Conservation (phyloP, 495 filamentous ascomycete species). For the Aspergillus campestris region DNA sequence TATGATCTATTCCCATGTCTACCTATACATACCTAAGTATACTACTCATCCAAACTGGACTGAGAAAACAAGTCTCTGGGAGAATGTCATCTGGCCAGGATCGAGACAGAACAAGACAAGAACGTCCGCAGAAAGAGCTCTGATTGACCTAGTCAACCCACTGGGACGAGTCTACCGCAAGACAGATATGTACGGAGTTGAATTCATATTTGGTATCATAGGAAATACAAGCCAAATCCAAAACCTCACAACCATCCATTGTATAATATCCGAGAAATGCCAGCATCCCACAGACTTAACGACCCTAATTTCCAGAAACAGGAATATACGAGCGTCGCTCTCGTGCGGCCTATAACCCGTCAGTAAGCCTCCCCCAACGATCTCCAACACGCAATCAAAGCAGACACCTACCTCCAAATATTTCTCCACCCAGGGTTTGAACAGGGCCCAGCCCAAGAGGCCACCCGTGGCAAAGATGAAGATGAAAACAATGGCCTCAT, state of each 20-base stretch:
- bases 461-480: slow-evolving; percentile 86
- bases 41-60: too few relatives aligned
- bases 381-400: background rate
- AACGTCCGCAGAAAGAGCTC: too few relatives aligned
- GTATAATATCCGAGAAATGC: too few relatives aligned
- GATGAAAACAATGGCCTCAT: slow-evolving; percentile 82
- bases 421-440: slow-evolving; percentile 55
- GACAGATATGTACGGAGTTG: too few relatives aligned
- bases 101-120: too few relatives aligned
- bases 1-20: too few relatives aligned
- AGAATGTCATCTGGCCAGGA: too few relatives aligned
- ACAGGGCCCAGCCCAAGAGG: slow-evolving; percentile 68
- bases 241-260: background rate
- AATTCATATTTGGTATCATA: too few relatives aligned
- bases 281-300: background rate
- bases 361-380: slow-evolving; percentile 3
- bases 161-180: too few relatives aligned
- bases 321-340: slow-evolving; percentile 40
- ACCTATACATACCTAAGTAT: too few relatives aligned
- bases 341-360: slow-evolving; percentile 26
- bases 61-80: too few relatives aligned
- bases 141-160: too few relatives aligned
- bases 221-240: background rate
- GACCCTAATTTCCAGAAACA: slow-evolving; percentile 21
- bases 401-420: slow-evolving; percentile 44